Percentiles rank a stretch among this genome's conserved stretches.
phyloP scores from a whole-genome alignment of 768 basidiomycete species.

The Tremella yokohamensis region DNA sequence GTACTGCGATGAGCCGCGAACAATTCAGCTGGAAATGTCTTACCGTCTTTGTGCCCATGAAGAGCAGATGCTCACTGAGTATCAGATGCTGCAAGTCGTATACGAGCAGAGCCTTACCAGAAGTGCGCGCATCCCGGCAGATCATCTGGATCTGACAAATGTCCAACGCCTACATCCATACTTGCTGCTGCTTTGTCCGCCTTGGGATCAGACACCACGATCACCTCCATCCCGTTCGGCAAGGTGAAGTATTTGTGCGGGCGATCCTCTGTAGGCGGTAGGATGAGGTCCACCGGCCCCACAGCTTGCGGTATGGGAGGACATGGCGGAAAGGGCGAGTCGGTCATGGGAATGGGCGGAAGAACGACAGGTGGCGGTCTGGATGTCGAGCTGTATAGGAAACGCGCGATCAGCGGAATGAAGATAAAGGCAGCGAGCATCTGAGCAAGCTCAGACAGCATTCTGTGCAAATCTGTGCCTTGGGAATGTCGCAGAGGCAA shows the following conservation, averaged over 20 bases:
- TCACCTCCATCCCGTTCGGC: conserved; percentile 83
- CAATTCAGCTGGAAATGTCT: conserved; percentile 26
- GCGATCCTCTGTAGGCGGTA: conserved; percentile 47
- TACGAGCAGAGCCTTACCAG: conserved; percentile 35
- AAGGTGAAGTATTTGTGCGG: conserved; percentile 64
- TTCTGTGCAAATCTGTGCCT: background rate
- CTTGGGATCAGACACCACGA: conserved; percentile 74
- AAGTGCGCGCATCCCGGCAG: conserved; percentile 53
- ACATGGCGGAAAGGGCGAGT: conserved; percentile 33
- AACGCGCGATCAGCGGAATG: conserved; percentile 6
- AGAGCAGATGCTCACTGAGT: conserved; percentile 78
- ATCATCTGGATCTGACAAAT: conserved; percentile 79
- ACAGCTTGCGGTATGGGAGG: conserved; percentile 34
- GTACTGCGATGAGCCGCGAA: conserved; percentile 23
- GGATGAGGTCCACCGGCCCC: conserved; percentile 36
- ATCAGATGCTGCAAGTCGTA: background rate
- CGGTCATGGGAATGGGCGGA: conserved; percentile 8
- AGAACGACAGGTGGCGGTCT: background rate
- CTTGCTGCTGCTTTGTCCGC: conserved; percentile 94
- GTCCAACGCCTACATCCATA: conserved; percentile 90
- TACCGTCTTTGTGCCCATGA: conserved; percentile 69
- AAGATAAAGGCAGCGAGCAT: conserved; percentile 3
- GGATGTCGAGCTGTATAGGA: background rate
- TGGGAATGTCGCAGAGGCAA: too few relatives aligned
- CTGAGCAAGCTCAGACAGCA: background rate